Conservation (phyloP, 1,284 basidiomycete species). For the Cutaneotrichosporon dermatis region DNA sequence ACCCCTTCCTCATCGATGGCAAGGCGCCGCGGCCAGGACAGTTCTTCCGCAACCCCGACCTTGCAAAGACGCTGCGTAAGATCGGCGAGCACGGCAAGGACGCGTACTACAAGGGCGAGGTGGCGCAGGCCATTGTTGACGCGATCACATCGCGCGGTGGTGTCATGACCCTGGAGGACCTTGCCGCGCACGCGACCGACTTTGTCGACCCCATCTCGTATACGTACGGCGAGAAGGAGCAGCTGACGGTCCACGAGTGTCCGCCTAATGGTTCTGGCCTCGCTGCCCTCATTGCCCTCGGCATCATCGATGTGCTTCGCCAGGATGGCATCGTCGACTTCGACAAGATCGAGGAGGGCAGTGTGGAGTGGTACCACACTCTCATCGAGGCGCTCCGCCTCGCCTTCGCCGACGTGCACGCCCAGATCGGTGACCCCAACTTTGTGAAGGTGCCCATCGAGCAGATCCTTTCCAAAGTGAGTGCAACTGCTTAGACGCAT, state of each 20-base stretch:
- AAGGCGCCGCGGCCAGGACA: slow-evolving; percentile 23
- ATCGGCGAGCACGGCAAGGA: slow-evolving; percentile 75
- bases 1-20: slow-evolving; percentile 25
- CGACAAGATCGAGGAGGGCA: slow-evolving; percentile 82
- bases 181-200: slow-evolving; percentile 68
- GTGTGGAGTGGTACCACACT: slow-evolving; percentile 77
- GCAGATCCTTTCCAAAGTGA: slow-evolving; percentile 63
- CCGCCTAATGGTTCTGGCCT: slow-evolving; percentile 93
- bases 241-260: slow-evolving; percentile 63
- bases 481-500: background rate
- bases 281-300: slow-evolving; percentile 83
- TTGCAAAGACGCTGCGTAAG: slow-evolving; percentile 74
- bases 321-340: slow-evolving; percentile 51
- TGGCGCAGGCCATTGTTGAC: slow-evolving; percentile 74
- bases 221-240: slow-evolving; percentile 54
- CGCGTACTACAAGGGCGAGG: slow-evolving; percentile 83
- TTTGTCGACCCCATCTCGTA: slow-evolving; percentile 84
- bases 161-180: slow-evolving; percentile 82
- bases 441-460: slow-evolving; percentile 67
- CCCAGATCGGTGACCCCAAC: slow-evolving; percentile 83
- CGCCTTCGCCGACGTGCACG: slow-evolving; percentile 54
- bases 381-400: slow-evolving; percentile 63
- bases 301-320: slow-evolving; percentile 69
- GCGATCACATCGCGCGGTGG: slow-evolving; percentile 73
- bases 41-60: slow-evolving; percentile 57